Percentiles rank a stretch among this genome's conserved stretches.
phyloP scores from a whole-genome alignment of 176 grass and related monocot species.

The Lolium multiflorum region DNA sequence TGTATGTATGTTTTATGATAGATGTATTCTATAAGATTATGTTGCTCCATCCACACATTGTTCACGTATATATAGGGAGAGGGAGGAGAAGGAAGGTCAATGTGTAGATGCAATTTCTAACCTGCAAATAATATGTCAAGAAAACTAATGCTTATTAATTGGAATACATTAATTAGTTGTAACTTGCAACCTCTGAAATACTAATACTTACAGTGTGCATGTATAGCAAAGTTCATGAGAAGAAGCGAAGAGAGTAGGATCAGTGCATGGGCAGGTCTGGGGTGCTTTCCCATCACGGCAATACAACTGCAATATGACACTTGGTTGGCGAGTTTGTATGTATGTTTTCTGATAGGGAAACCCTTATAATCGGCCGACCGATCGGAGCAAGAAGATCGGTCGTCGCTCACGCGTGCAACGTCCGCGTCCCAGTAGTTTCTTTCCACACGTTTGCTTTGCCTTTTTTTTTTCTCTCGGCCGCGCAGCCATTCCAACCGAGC shows the following conservation, averaged over 20 bases:
- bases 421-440: no score
- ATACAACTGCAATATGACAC: background rate
- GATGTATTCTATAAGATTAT: background rate
- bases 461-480: no score
- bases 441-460: no score
- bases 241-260: background rate
- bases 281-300: background rate
- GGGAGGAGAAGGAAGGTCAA: background rate
- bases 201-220: conserved; percentile 14
- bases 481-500: no score
- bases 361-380: no score
- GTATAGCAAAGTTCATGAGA: conserved; percentile 17
- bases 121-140: background rate
- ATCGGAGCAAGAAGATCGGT: no score
- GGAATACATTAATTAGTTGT: background rate
- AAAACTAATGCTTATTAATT: background rate
- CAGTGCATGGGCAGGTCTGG: background rate
- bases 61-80: background rate
- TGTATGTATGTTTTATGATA: background rate
- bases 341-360: conserved; percentile 8
- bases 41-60: background rate
- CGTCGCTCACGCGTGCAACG: no score
- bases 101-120: background rate
- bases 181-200: background rate
- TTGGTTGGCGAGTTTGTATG: background rate